phyloP scores from a whole-genome alignment of 805 yeast genomes.

The Saccharomycopsis javanensis region DNA sequence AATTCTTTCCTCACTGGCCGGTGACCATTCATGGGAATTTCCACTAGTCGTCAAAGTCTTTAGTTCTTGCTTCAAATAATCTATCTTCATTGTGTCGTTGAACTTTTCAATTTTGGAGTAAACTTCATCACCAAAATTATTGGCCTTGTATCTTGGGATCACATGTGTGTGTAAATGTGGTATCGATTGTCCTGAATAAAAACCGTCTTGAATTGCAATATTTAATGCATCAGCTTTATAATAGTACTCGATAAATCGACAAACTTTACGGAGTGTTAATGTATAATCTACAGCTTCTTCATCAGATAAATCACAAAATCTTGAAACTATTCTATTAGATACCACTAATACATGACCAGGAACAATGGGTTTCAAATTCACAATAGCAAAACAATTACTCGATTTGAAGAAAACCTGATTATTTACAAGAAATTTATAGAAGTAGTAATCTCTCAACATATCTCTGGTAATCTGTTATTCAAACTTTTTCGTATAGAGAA shows the following conservation, averaged over 20 bases:
- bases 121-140: constrained; percentile 62
- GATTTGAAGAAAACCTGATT: constrained; percentile 51
- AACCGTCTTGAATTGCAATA: constrained; percentile 93
- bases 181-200: constrained; percentile 91
- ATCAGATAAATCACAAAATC: constrained; percentile 58
- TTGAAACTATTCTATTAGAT: constrained; percentile 59
- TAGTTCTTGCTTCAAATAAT: constrained; percentile 25
- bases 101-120: constrained; percentile 61
- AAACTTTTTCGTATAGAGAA: too few species aligned
- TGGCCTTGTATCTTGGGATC: constrained; percentile 63
- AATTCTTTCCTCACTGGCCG: constrained; percentile 42
- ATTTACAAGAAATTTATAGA: constrained; percentile 45
- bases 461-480: too few species aligned
- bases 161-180: constrained; percentile 93
- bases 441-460: constrained; percentile 24
- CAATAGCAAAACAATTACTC: constrained; percentile 68
- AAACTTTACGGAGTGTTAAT: constrained; percentile 59
- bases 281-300: constrained; percentile 77
- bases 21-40: constrained; percentile 26
- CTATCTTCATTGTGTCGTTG: constrained; percentile 30
- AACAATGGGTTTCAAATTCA: constrained; percentile 82
- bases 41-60: constrained; percentile 23
- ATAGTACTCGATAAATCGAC: constrained; percentile 51
- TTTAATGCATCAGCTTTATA: constrained; percentile 80
- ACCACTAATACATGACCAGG: constrained; percentile 89